These are phyloP conservation scores for Colletotrichum endophyticum DNA, from an alignment of 2,329 filamentous ascomycete genomes.

Conservation along the genomic window DNA sequence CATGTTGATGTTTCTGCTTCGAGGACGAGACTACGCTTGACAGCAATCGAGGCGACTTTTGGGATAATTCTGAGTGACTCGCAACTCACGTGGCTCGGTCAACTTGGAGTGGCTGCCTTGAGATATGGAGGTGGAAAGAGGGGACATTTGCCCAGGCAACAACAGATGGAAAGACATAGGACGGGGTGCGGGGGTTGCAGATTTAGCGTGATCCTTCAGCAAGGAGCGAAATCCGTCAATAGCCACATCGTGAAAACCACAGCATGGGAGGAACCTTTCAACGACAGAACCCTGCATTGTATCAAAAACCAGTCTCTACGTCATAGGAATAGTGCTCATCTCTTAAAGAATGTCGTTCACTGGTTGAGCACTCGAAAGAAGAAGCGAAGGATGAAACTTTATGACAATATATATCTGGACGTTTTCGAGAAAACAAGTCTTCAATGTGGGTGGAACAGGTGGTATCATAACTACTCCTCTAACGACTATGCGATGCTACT, in stretches of 20 bases:
- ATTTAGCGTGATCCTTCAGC: not conserved
- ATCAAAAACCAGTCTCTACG: not conserved
- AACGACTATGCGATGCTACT: not conserved
- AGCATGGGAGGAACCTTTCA: not conserved
- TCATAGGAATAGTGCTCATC: accelerated
- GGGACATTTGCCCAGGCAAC: not conserved
- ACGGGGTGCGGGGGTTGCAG: not conserved
- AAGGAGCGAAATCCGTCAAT: not conserved
- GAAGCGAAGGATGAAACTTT: not conserved
- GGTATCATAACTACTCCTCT: not conserved
- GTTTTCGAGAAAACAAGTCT: not conserved
- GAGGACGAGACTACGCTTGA: not conserved
- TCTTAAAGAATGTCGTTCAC: not conserved
- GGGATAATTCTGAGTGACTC: not conserved
- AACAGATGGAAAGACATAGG: not conserved
- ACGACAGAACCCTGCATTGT: not conserved
- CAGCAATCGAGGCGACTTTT: not conserved
- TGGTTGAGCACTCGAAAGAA: not conserved
- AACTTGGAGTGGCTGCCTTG: not conserved
- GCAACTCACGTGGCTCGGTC: not conserved
- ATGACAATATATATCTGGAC: not conserved
- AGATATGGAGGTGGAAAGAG: not conserved
- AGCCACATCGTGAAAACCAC: not conserved
- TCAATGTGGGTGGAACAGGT: not conserved
- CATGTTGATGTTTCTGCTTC: not conserved